Evolutionary conservation across 148 eudicot species (phyloP).

Genomic region (Persicaria tinctoria): DNA sequence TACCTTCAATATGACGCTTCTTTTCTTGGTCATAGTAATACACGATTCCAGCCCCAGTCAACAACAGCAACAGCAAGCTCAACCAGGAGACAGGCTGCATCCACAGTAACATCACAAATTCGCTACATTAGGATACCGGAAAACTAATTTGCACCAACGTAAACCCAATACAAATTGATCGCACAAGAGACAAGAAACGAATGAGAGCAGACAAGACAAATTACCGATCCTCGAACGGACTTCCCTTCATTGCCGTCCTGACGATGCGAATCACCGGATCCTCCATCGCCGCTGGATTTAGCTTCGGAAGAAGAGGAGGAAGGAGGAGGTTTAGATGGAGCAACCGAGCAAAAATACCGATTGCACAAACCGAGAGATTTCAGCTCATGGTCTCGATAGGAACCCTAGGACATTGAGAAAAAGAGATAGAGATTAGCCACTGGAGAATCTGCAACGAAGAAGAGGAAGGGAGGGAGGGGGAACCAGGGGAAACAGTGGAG

Average conservation of each 20-base stretch:
- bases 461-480: not conserved
- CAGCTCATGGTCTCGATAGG: constrained; percentile 15
- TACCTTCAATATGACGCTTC: constrained; percentile 94
- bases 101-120: constrained; percentile 4
- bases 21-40: constrained; percentile 82
- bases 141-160: not conserved
- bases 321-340: constrained; percentile 17
- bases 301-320: constrained; percentile 11
- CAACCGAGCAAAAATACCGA: constrained; percentile 25
- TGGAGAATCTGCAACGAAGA: not conserved
- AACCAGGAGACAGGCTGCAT: constrained; percentile 95
- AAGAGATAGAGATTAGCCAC: not conserved
- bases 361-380: constrained; percentile 17
- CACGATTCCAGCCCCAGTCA: constrained; percentile 73
- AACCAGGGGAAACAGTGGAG: not conserved
- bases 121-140: not conserved
- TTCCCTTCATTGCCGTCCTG: constrained; percentile 55
- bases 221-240: constrained; percentile 81
- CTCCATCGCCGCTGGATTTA: constrained; percentile 20
- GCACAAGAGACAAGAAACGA: not conserved
- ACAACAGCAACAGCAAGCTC: constrained; percentile 79
- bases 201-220: not conserved
- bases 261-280: constrained; percentile 41
- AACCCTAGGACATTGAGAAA: constrained; percentile 13
- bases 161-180: not conserved